Base-by-base conservation (phyloP, 495 filamentous ascomycete species). In the Ramalina intermedia region DNA sequence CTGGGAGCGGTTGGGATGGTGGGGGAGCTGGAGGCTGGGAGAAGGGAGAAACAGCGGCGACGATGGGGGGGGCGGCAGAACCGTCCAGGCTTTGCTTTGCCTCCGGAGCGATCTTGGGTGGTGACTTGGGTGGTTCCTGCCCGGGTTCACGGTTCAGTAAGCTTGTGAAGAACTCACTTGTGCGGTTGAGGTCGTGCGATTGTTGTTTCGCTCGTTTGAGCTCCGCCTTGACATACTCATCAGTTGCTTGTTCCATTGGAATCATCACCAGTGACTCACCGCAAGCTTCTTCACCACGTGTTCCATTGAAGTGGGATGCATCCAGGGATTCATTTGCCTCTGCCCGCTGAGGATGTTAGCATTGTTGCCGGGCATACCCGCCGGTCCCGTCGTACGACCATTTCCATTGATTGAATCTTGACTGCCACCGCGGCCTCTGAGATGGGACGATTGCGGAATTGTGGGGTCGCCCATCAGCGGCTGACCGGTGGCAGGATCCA, bases 281-380 rank as follows among this genome's bases (percentile, higher is more conserved):
- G 85, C 85, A 39, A 98, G 75, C 60, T 81, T 84, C 63, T 96
- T 96, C 29, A 95, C 86, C 36, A 98, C 85, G 53, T 94, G 85
- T 57, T 98, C 91, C 45, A 93, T 33, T 33, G 29, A 11, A 33
- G 95, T 80, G 2, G 87, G 84, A 14, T 82, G 85, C 52, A 89
- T 73, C 82, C 87, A 93, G 52, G 85, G 83, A 47, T 81, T 83
- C 69, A 83, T 75, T 36, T 81, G 80, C 44, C 79, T 67, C 53
- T 80, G 75, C 52, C 85, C 84, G 18, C 75, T 69, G 51, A 79
- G 48, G 33, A 64, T 70, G 51, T 70, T 79, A 61, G 81, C 67
- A 50, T 77, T 77, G 46, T 69, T 80, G 24, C 68, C 75, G 6
- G 70, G 70, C 49, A 69, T 68, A 55, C 66, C 74, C 46, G 84